These are phyloP conservation scores for Mycena chlorophos DNA, from an alignment of 768 basidiomycete species.

Conservation along the genomic window DNA sequence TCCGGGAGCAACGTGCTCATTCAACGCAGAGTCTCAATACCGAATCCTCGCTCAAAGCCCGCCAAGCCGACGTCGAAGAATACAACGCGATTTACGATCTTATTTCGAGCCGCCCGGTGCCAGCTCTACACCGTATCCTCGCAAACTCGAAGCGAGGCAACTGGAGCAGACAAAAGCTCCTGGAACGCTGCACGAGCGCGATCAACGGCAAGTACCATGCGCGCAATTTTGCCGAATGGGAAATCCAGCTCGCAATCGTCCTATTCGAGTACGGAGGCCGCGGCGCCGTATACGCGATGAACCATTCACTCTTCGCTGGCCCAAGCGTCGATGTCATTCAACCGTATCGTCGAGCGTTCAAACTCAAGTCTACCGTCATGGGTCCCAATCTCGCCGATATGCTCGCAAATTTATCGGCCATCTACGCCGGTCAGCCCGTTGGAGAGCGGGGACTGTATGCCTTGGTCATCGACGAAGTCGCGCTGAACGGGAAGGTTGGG, in stretches of 20 bases:
- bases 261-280: conserved; percentile 5
- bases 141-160: not conserved
- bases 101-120: not conserved
- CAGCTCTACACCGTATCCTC: conserved; percentile 5
- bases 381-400: not conserved
- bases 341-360: conserved; percentile 1
- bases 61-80: no score
- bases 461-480: not conserved
- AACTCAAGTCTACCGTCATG: not conserved
- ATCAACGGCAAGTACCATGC: conserved; percentile 1
- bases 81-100: not conserved
- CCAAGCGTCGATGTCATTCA: conserved; percentile 6
- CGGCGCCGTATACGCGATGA: conserved; percentile 3
- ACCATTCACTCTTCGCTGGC: conserved; percentile 4
- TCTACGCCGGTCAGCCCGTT: not conserved
- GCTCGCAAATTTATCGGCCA: not conserved
- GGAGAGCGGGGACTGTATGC: not conserved
- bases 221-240: not conserved
- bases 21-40: no score
- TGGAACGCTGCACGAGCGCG: not conserved
- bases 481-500: no score
- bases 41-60: no score
- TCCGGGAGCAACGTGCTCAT: no score
- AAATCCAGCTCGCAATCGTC: conserved; percentile 7
- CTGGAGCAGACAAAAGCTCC: conserved; percentile 1